Conservation (phyloP, 257 asterid genomes). For the Verbena officinalis region DNA sequence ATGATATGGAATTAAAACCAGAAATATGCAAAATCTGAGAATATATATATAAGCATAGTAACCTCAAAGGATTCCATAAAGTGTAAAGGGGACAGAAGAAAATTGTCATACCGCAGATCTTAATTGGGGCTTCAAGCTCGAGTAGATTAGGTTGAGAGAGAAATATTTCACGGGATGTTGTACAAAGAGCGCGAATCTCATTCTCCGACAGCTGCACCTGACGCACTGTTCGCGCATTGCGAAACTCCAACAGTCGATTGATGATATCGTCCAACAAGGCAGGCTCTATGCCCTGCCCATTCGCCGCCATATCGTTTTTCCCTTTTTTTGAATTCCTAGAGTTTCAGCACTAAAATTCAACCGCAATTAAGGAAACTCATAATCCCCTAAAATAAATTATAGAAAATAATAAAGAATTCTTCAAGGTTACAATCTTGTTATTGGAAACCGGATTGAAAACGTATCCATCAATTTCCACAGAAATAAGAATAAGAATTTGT, state of each 20-base stretch:
- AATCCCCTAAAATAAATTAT: conserved; percentile 4
- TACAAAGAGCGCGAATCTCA: conserved; percentile 89
- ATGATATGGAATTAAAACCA: no score
- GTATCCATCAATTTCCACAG: no score
- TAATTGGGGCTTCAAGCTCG: conserved; percentile 97
- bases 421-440: conserved; percentile 15
- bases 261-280: conserved; percentile 82
- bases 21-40: not conserved
- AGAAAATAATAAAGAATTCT: conserved; percentile 1
- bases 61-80: no score
- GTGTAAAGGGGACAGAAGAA: not conserved
- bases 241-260: conserved; percentile 76
- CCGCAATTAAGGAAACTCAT: conserved; percentile 49
- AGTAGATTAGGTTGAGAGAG: conserved; percentile 91
- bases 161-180: conserved; percentile 77
- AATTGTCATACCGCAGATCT: conserved; percentile 81
- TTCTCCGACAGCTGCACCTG: conserved; percentile 92
- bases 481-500: no score
- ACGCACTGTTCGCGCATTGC: conserved; percentile 74
- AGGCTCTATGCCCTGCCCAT: conserved; percentile 75
- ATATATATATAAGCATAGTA: conserved; percentile 3
- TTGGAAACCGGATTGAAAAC: not conserved
- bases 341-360: no score
- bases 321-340: conserved; percentile 10
- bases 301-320: conserved; percentile 59